A percentile compares a stretch with the other conserved stretches of the same genome.
phyloP scores from a whole-genome alignment of 2,329 filamentous ascomycete genomes.

The Penicillium thymicola region DNA sequence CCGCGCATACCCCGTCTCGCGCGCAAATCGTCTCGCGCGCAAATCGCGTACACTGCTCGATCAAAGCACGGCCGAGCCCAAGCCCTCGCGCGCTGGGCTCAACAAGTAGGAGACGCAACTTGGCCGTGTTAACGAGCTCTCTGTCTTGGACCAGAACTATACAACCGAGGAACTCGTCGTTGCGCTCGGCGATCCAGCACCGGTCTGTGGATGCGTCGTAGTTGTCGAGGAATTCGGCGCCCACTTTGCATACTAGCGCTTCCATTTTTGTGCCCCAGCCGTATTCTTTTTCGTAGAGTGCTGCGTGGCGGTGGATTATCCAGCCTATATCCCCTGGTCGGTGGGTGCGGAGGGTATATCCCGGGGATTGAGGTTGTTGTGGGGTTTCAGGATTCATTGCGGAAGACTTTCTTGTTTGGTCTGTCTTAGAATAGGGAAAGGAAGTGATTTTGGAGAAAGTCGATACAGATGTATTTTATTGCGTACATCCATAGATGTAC shows the following conservation, averaged over 20 bases:
- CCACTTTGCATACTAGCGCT: conserved; percentile 11
- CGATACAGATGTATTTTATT: neutral
- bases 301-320: conserved; percentile 18
- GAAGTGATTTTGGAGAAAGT: neutral
- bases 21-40: conserved; percentile 18
- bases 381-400: neutral
- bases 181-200: conserved; percentile 22
- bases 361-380: neutral
- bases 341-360: conserved; percentile 14
- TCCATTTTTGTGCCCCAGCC: conserved; percentile 16
- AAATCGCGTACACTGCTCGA: conserved; percentile 18
- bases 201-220: conserved; percentile 15
- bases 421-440: neutral
- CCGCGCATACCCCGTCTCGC: conserved; percentile 13
- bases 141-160: conserved; percentile 18
- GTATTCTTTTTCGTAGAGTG: conserved; percentile 17
- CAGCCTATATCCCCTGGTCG: conserved; percentile 16
- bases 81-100: conserved; percentile 9
- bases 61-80: conserved; percentile 14
- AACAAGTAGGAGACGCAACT: neutral
- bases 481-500: too few species aligned
- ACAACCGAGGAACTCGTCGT: conserved; percentile 13
- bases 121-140: neutral
- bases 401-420: too few species aligned
- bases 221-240: conserved; percentile 16